Conservation (phyloP, 108 stramenopile species). For the Stephanodiscus triporus region DNA sequence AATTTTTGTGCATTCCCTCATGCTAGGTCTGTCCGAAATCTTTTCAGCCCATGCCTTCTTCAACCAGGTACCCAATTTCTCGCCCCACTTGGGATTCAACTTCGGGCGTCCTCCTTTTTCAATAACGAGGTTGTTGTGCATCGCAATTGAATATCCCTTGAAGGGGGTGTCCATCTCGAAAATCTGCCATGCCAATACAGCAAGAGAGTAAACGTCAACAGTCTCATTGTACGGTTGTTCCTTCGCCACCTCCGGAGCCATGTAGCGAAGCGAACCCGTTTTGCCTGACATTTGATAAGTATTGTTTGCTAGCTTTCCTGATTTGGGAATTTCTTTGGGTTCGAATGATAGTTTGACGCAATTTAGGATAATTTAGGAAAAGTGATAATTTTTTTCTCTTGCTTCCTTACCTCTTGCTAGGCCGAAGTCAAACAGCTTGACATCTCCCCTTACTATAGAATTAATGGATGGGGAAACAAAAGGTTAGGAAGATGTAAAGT, state of each 20-base stretch:
- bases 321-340: conserved; percentile 20
- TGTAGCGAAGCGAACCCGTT: conserved; percentile 63
- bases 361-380: not conserved
- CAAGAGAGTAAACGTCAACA: conserved; percentile 87
- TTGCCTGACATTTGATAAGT: conserved; percentile 58
- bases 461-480: no score
- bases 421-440: conserved; percentile 73
- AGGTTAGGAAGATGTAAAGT: no score
- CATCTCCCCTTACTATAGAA: conserved; percentile 38
- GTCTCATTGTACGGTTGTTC: conserved; percentile 85
- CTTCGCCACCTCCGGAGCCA: conserved; percentile 82
- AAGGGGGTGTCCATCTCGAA: conserved; percentile 72
- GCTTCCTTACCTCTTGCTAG: conserved; percentile 54
- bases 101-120: conserved; percentile 60
- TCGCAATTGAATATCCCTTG: conserved; percentile 56
- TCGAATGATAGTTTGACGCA: not conserved
- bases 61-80: conserved; percentile 21
- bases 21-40: conserved; percentile 63
- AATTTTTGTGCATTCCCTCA: conserved; percentile 61
- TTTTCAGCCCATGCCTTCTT: conserved; percentile 45
- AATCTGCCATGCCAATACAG: conserved; percentile 85
- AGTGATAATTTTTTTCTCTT: not conserved
- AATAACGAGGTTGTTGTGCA: conserved; percentile 65
- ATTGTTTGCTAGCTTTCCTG: conserved; percentile 19
- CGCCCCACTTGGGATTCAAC: conserved; percentile 66